Percentiles rank a stretch among this genome's conserved stretches.
These are phyloP conservation scores for Phytopythium sindhum DNA, from an alignment of 352 stramenopile genomes.

Conservation along the genomic window DNA sequence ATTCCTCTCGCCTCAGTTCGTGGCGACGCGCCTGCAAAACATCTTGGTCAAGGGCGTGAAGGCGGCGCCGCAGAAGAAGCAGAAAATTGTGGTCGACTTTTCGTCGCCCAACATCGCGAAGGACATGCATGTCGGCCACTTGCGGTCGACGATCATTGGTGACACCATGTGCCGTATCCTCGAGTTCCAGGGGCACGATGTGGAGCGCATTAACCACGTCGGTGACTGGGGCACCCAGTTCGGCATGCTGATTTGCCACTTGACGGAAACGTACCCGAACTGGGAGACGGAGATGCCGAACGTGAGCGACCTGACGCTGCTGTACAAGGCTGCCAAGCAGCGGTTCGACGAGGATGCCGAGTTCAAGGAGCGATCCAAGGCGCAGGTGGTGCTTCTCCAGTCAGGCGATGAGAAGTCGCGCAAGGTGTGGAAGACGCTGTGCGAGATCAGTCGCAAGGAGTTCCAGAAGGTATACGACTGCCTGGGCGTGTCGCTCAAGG, in stretches of 20 bases:
- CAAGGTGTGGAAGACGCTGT: slow-evolving; percentile 82
- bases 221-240: slow-evolving; percentile 95
- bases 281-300: slow-evolving; percentile 91
- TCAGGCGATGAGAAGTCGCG: slow-evolving; percentile 84
- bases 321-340: slow-evolving; percentile 91
- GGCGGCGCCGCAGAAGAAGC: slow-evolving; percentile 74
- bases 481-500: slow-evolving; percentile 63
- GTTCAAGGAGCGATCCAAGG: slow-evolving; percentile 96
- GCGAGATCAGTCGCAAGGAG: slow-evolving; percentile 79
- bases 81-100: slow-evolving; percentile 80
- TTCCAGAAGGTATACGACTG: slow-evolving; percentile 88
- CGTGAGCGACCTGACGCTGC: slow-evolving; percentile 95
- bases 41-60: slow-evolving; percentile 77
- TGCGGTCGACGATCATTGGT: slow-evolving; percentile 91
- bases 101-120: slow-evolving; percentile 88
- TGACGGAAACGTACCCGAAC: slow-evolving; percentile 96
- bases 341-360: slow-evolving; percentile 95
- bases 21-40: slow-evolving; percentile 59
- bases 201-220: slow-evolving; percentile 84
- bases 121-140: slow-evolving; percentile 88
- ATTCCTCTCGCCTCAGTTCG: slow-evolving; percentile 87
- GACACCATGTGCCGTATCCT: slow-evolving; percentile 85
- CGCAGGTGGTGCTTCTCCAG: slow-evolving; percentile 98
- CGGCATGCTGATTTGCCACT: slow-evolving; percentile 99
- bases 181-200: slow-evolving; percentile 84